These are phyloP conservation scores for Epichloe aotearoae DNA, from an alignment of 2,329 filamentous ascomycete genomes.

Conservation along the genomic window DNA sequence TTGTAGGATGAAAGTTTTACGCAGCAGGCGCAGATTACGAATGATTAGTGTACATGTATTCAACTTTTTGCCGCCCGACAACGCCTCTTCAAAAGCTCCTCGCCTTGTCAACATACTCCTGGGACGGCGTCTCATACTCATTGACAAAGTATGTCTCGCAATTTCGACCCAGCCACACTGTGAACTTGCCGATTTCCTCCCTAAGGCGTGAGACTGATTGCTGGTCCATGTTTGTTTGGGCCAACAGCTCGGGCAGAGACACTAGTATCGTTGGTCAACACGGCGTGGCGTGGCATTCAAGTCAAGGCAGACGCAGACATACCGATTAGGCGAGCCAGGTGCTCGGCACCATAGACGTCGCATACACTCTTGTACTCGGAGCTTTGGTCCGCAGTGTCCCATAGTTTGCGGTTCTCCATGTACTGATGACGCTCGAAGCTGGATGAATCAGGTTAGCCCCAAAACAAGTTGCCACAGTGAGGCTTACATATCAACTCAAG, in stretches of 20 bases:
- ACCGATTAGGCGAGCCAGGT: slow-evolving; percentile 83
- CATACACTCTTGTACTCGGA: slow-evolving; percentile 57
- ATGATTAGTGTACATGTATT: too few species aligned
- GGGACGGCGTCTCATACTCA: slow-evolving; percentile 59
- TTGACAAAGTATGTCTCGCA: slow-evolving; percentile 63
- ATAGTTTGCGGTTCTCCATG: slow-evolving; percentile 59
- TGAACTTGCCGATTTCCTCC: slow-evolving; percentile 79
- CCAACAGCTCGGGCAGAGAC: slow-evolving; percentile 80
- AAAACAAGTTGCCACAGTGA: background rate
- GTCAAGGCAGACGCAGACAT: slow-evolving; percentile 18
- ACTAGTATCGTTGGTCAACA: slow-evolving; percentile 36
- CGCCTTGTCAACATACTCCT: slow-evolving; percentile 60
- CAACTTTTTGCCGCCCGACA: background rate
- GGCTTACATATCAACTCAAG: background rate
- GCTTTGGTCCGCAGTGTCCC: slow-evolving; percentile 48
- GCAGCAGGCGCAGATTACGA: too few species aligned
- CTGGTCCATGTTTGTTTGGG: slow-evolving; percentile 95
- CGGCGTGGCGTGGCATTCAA: background rate
- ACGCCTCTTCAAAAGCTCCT: slow-evolving; percentile 24
- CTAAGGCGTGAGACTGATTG: slow-evolving; percentile 80
- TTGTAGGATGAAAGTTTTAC: too few species aligned
- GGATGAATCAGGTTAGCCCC: background rate
- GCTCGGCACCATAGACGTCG: slow-evolving; percentile 87
- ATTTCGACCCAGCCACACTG: slow-evolving; percentile 69
- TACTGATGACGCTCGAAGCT: slow-evolving; percentile 89